These are phyloP conservation scores for Xylogone sp. DNA, from an alignment of 2,329 filamentous ascomycete genomes.

Conservation along the genomic window DNA sequence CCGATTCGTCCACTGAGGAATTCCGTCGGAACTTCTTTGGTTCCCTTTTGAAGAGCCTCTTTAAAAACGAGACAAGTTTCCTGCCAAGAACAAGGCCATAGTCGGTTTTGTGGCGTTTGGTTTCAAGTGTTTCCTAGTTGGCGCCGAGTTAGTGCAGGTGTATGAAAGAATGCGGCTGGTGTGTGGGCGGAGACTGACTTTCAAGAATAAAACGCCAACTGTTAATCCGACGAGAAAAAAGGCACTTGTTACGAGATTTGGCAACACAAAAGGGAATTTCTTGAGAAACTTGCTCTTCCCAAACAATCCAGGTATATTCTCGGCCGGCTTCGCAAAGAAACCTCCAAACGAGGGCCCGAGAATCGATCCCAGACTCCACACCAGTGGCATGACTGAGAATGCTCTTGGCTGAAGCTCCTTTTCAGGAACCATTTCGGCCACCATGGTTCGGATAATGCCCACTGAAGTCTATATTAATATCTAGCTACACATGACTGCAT, in stretches of 20 bases:
- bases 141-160: conserved; percentile 5
- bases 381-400: conserved; percentile 90
- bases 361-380: conserved; percentile 83
- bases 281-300: conserved; percentile 64
- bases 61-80: conserved; percentile 47
- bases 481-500: conserved; percentile 13
- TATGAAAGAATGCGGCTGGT: not conserved
- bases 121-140: conserved; percentile 70
- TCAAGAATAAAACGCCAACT: conserved; percentile 73
- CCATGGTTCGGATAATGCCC: conserved; percentile 88
- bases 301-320: conserved; percentile 70
- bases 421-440: conserved; percentile 88
- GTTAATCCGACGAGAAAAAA: conserved; percentile 77
- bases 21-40: conserved; percentile 28
- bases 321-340: conserved; percentile 75
- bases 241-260: conserved; percentile 72
- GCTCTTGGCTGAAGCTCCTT: conserved; percentile 82
- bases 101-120: conserved; percentile 64
- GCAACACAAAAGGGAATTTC: conserved; percentile 76
- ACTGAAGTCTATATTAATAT: conserved; percentile 53
- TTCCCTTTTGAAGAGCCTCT: conserved; percentile 11
- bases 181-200: conserved; percentile 40
- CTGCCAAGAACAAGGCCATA: conserved; percentile 73
- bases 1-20: conserved; percentile 53
- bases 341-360: conserved; percentile 88